These are phyloP conservation scores for Kodamaea derodonti DNA, from an alignment of 1,139 yeast genomes.

Conservation along the genomic window DNA sequence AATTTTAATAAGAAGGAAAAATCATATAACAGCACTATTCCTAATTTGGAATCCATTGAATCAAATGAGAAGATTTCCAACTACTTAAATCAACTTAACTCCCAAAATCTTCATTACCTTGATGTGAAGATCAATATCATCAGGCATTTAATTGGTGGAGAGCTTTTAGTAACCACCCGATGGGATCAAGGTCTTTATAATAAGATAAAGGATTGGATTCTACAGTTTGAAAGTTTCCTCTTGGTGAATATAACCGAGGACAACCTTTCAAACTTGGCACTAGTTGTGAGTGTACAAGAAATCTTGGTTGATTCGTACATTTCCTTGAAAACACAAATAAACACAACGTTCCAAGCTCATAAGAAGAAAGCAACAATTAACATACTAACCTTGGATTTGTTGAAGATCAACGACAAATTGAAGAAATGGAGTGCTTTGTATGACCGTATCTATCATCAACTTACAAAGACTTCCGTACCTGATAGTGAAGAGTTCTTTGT, in stretches of 20 bases:
- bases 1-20: conserved; percentile 27
- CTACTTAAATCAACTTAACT: conserved; percentile 29
- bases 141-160: conserved; percentile 28
- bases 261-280: conserved; percentile 5
- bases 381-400: conserved; percentile 34
- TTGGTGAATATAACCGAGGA: conserved; percentile 5
- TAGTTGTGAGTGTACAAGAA: conserved; percentile 46
- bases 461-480: conserved; percentile 2
- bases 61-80: conserved; percentile 16
- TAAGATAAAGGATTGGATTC: conserved; percentile 31
- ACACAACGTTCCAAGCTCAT: conserved; percentile 13
- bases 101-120: conserved; percentile 35
- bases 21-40: conserved; percentile 11
- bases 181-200: conserved; percentile 26
- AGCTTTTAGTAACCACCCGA: conserved; percentile 18
- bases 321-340: conserved; percentile 25
- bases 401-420: conserved; percentile 33
- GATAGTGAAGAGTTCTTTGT: conserved; percentile 2
- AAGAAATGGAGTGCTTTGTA: conserved; percentile 33
- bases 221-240: conserved; percentile 27
- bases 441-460: conserved; percentile 11
- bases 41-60: conserved; percentile 14
- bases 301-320: conserved; percentile 50
- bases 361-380: conserved; percentile 22
- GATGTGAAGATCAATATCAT: conserved; percentile 47